phyloP scores from a whole-genome alignment of 139 green algal genomes.

The Coccomyxa sp. region DNA sequence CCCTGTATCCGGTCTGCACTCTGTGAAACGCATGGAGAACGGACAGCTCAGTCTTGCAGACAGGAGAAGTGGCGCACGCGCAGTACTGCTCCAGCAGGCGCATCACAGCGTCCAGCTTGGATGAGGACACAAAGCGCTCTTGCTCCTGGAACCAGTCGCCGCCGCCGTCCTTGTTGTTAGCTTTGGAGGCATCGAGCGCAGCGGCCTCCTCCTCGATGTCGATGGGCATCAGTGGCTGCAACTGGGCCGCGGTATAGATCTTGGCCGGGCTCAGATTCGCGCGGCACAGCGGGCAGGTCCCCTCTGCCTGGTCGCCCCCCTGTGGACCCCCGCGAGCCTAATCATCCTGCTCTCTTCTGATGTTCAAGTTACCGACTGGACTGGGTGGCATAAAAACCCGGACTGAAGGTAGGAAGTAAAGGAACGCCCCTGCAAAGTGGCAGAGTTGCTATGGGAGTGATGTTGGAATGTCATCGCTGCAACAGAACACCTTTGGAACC shows the following conservation, averaged over 20 bases:
- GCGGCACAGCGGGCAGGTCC: background rate
- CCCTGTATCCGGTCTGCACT: no score
- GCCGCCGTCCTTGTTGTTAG: background rate
- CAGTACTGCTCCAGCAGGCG: background rate
- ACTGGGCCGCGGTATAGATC: background rate
- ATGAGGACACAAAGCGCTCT: background rate
- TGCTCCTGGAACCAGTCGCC: no score
- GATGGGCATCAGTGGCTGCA: background rate
- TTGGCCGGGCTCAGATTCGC: background rate
- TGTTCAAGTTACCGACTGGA: background rate
- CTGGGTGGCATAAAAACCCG: background rate
- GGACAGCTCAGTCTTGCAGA: no score
- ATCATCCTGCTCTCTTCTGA: background rate
- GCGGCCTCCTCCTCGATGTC: background rate
- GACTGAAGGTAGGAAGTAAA: background rate
- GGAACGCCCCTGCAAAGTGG: background rate
- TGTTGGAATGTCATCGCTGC: background rate
- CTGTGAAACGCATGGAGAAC: no score
- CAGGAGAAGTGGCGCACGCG: no score
- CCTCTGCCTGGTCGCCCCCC: background rate
- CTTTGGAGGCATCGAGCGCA: background rate
- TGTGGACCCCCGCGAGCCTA: background rate
- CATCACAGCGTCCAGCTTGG: background rate
- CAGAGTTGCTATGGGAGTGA: background rate
- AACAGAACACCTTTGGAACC: no score